Percentiles rank a stretch among this genome's conserved stretches.
Evolutionary conservation across 2,329 filamentous ascomycete species (phyloP).

Genomic region (Aspergillus calidoustus): DNA sequence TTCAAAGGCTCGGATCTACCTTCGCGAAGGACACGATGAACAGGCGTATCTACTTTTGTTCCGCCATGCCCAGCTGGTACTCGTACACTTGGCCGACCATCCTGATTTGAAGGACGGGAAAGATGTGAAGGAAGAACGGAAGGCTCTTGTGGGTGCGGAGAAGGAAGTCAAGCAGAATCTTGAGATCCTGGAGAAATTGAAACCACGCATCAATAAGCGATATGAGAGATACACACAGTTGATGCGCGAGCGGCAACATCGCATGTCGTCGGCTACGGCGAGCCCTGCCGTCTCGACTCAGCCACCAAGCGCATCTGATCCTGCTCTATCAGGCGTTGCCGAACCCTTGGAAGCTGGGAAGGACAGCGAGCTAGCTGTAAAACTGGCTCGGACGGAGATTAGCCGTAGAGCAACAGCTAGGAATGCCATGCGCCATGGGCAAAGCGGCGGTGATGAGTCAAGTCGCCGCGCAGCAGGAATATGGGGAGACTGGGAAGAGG

Average conservation of each 20-base stretch:
- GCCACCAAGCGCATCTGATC: conserved; percentile 51
- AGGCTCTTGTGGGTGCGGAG: conserved; percentile 60
- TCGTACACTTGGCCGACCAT: conserved; percentile 75
- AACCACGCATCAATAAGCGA: conserved; percentile 74
- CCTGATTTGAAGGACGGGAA: conserved; percentile 73
- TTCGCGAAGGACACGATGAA: conserved; percentile 81
- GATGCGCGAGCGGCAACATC: conserved; percentile 50
- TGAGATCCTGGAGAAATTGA: conserved; percentile 74
- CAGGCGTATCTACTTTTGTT: conserved; percentile 92
- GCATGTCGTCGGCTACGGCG: conserved; percentile 37
- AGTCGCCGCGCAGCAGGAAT: conserved; percentile 58
- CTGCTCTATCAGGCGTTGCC: conserved; percentile 62
- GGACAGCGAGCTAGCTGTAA: conserved; percentile 75
- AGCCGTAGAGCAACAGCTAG: conserved; percentile 67
- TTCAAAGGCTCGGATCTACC: conserved; percentile 76
- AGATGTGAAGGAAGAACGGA: conserved; percentile 59
- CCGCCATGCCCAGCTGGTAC: conserved; percentile 82
- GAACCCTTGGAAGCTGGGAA: conserved; percentile 71
- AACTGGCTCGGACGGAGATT: conserved; percentile 75
- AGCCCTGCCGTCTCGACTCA: conserved; percentile 19
- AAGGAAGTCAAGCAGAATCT: conserved; percentile 68
- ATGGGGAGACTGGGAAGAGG: conserved; percentile 59
- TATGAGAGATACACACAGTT: conserved; percentile 70
- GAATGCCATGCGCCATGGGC: conserved; percentile 61
- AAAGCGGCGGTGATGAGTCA: conserved; percentile 62